Evolutionary conservation across 768 basidiomycete genomes (phyloP), one percentile per base, ranked within the genome.

Genomic region (Boletellus ananiceps): DNA sequence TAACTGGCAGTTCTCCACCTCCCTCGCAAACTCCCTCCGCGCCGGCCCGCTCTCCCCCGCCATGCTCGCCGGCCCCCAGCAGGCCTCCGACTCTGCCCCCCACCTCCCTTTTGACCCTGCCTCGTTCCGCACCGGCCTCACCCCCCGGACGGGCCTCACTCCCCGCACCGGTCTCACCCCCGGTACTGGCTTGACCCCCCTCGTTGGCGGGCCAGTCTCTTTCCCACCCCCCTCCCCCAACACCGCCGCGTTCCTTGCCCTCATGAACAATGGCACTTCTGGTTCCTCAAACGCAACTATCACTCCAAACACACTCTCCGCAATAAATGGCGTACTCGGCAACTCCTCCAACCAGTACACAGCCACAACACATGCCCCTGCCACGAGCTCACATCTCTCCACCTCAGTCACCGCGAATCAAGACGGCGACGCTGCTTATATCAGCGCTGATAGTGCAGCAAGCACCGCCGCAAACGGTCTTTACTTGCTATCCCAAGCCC

Each of bases 11-110:
- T 83, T 83, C 63, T 75, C 79, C 36, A 68, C 78, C 13, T 75
- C 82, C 37, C 71, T 85, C 42, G 69, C 75, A 37, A 87, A 87
- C 67, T 93, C 91, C 2, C 81, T 98, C 31, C 84, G 95, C 40
- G 80, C 93, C 0, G 95, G 94, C 4, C 95, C 95, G 1, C 84
- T 98, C 47, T 93, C 90, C 5, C 95, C 95, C 27, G 93, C 95
- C 47, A 95, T 97, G 91, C 84, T 96, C 51, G 83, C 90, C 23
- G 95, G 88, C 8, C 94, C 93, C 4, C 84, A 82, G 65, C 75
- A 75, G 40, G 57, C 71, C 44, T 69, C 68, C 31, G 76, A 60
- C 64, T 59, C 61, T n/a, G 60, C 66, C 19, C 53, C 66, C 40
- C 67, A 69, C 40, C 52, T 68, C 4, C 68, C 69, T 43, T 94